Evolutionary conservation across 495 filamentous ascomycete species (phyloP).

Genomic region (Xylaria longipes): DNA sequence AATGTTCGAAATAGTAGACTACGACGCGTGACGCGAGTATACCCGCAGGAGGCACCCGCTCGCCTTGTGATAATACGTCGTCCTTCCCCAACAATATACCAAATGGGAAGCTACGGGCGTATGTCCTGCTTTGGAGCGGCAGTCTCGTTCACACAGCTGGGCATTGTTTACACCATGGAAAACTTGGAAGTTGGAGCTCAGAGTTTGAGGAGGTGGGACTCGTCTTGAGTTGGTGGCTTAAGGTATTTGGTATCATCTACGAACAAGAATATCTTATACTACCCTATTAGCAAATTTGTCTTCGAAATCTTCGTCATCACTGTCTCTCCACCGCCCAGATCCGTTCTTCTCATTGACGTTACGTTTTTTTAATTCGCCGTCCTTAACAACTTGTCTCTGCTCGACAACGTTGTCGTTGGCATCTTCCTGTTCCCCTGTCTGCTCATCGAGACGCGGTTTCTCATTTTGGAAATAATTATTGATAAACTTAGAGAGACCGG

Average conservation of each 20-base stretch:
- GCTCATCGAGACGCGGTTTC: not conserved
- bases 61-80: not conserved
- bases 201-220: constrained; percentile 16
- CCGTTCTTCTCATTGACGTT: too few species aligned
- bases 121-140: not conserved
- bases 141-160: not conserved
- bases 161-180: not conserved
- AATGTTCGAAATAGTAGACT: not conserved
- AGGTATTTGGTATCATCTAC: constrained; percentile 17
- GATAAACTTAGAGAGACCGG: constrained; percentile 35
- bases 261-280: not conserved
- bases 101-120: constrained; percentile 3
- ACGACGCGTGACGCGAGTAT: not conserved
- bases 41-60: not conserved
- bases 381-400: not conserved
- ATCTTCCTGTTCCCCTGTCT: not conserved
- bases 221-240: not conserved
- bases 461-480: constrained; percentile 21
- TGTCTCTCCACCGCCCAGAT: not conserved
- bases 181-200: not conserved
- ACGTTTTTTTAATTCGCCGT: not conserved
- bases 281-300: not conserved
- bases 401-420: not conserved
- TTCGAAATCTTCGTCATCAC: not conserved
- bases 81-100: not conserved